Base-by-base conservation (phyloP, 257 asterid genomes). In the Petunia secreta region DNA sequence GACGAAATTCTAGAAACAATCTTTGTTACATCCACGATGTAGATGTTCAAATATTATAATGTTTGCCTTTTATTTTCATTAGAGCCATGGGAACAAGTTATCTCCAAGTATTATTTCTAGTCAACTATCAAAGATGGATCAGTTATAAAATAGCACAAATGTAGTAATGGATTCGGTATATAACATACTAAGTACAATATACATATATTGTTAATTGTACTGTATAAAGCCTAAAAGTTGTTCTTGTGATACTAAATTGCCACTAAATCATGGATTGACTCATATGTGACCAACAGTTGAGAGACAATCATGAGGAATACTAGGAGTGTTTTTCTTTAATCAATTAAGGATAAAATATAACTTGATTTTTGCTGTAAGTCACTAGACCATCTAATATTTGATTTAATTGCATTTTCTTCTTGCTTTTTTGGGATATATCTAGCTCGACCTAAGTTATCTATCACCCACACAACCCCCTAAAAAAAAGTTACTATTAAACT, bases 311-410 rank as follows among this genome's bases (percentile, higher is more conserved):
- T 50, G 78, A 73, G 46, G 78, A 73, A 50, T 69, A 69, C 43
- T 46, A 25, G 59, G 77, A 69, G 57, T 8, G 1, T 67, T 73
- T 73, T 50, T 50, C 78, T 36, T 71, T 73, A 73, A 53, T 65
- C 73, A 39, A 39, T 65, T 65, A 0, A 5, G 4, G 4, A 5
- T 50, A 50, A 50, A 25, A 25, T 25, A 25, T 25, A 25, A 25
- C 25, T 50, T 73, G 78, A 73, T 5, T 71, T 73, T 50, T 73
- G 78, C 78, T 73, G 78, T 73, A 73, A 48, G 46, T 6, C 78
- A 73, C 62, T 50, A 50, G 39, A 34, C 4, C 3, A 4, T 4
- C 36, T 3, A 65, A 41, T 69, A 39, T 9, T 46, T 2, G 34
- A 41, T 9, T 16, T 50, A 71, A 71, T 48, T 25, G 50, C 34